These are phyloP conservation scores for Trichoderma sp. DNA, from an alignment of 2,329 filamentous ascomycete species.

Conservation along the genomic window DNA sequence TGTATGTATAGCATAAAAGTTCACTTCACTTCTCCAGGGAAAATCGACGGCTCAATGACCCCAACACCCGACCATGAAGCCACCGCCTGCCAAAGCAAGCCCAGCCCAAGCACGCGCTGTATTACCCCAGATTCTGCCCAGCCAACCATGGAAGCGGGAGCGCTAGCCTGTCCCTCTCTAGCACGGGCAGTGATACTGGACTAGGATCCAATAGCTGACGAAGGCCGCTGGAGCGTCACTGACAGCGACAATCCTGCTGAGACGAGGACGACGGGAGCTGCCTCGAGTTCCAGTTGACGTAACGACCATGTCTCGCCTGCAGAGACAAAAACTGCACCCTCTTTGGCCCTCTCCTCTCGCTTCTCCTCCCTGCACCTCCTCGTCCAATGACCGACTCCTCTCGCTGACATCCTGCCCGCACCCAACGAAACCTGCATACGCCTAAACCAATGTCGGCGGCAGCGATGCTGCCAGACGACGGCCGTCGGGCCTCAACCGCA, in stretches of 20 bases:
- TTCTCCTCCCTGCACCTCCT: constrained; percentile 14
- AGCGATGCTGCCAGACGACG: constrained; percentile 33
- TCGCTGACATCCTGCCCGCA: constrained; percentile 5
- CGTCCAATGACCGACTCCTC: constrained; percentile 6
- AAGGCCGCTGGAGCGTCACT: constrained; percentile 16
- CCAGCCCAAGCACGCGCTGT: constrained; percentile 23
- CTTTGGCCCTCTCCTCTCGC: background rate
- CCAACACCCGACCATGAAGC: background rate
- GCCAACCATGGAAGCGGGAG: constrained; percentile 24
- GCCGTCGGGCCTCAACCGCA: constrained; percentile 25
- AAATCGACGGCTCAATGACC: background rate
- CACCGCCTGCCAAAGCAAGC: constrained; percentile 20
- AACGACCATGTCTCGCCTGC: constrained; percentile 10
- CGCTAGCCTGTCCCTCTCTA: constrained; percentile 16
- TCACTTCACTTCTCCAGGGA: too few species aligned
- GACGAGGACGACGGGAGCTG: background rate
- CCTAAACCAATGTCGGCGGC: constrained; percentile 21
- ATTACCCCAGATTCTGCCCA: constrained; percentile 24
- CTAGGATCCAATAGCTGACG: background rate
- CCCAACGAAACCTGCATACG: constrained; percentile 7
- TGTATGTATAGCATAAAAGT: background rate
- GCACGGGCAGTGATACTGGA: too few species aligned
- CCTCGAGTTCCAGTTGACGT: constrained; percentile 27
- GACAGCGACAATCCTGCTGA: background rate
- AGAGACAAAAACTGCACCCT: background rate